Conservation (phyloP, 139 green algal genomes). For the Volvox reticuliferus region DNA sequence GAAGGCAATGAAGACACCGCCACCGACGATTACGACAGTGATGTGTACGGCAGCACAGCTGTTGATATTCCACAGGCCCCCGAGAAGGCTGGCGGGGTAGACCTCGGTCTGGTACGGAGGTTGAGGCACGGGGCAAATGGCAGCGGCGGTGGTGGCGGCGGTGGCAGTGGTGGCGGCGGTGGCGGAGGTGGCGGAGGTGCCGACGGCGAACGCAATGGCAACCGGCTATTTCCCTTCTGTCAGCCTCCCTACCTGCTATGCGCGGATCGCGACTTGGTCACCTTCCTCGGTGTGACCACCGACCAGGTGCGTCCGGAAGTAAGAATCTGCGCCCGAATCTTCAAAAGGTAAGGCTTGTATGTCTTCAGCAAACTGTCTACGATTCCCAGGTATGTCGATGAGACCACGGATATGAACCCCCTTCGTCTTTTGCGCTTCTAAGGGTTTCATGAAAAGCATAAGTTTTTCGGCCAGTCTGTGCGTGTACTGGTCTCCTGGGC, state of each 20-base stretch:
- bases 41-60: constrained; percentile 24
- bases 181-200: background rate
- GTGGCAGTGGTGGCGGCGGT: background rate
- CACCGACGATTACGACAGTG: constrained; percentile 19
- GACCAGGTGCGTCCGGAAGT: constrained; percentile 3
- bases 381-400: too few relatives aligned
- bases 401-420: too few relatives aligned
- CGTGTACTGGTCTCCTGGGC: too few relatives aligned
- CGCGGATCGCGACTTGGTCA: constrained; percentile 48
- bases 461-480: too few relatives aligned
- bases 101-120: background rate
- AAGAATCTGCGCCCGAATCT: too few relatives aligned
- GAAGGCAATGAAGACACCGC: background rate
- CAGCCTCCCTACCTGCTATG: constrained; percentile 39
- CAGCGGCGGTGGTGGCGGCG: too few relatives aligned
- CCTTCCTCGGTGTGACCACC: constrained; percentile 35
- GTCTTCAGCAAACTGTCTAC: too few relatives aligned
- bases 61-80: background rate
- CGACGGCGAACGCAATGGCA: background rate
- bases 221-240: constrained; percentile 37
- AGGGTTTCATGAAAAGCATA: too few relatives aligned
- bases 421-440: too few relatives aligned
- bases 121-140: background rate
- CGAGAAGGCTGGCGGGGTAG: background rate
- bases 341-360: too few relatives aligned